These are phyloP conservation scores for Gossypium aridum DNA, from an alignment of 441 rosid genomes.

Conservation along the genomic window DNA sequence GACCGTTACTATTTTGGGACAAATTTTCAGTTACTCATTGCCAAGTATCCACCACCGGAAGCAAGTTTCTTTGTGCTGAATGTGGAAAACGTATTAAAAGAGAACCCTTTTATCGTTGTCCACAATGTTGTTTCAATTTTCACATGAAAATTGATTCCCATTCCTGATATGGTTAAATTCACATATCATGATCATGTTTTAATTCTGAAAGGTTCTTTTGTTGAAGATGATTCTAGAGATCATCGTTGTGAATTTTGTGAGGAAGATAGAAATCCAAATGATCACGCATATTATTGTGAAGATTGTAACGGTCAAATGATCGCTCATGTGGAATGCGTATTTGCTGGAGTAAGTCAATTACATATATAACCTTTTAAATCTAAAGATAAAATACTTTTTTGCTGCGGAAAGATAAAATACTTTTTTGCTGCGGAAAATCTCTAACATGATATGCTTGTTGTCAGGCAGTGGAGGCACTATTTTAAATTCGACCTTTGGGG, in stretches of 20 bases:
- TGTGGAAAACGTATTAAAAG: neutral
- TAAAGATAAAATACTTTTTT: neutral
- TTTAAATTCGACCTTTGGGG: neutral
- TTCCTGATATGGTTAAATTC: neutral
- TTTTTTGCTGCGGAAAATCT: neutral
- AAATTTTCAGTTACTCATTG: neutral
- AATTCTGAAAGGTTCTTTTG: neutral
- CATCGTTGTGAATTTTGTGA: neutral
- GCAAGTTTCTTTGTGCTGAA: neutral
- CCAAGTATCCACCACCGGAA: neutral
- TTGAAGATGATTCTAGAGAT: neutral
- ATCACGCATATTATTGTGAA: neutral
- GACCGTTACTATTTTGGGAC: neutral
- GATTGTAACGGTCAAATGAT: neutral
- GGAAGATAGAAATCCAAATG: neutral
- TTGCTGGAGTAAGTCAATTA: neutral
- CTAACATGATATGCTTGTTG: neutral
- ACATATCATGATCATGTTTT: neutral
- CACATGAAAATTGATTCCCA: neutral
- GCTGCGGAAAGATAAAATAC: no score
- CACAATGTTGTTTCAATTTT: neutral
- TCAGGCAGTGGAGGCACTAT: neutral
- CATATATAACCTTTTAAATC: neutral
- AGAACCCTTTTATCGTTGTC: neutral
- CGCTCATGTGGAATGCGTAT: neutral